A percentile compares a stretch with the other conserved stretches of the same genome.
Conservation (phyloP, 352 stramenopile species). For the Pythium chondricola region DNA sequence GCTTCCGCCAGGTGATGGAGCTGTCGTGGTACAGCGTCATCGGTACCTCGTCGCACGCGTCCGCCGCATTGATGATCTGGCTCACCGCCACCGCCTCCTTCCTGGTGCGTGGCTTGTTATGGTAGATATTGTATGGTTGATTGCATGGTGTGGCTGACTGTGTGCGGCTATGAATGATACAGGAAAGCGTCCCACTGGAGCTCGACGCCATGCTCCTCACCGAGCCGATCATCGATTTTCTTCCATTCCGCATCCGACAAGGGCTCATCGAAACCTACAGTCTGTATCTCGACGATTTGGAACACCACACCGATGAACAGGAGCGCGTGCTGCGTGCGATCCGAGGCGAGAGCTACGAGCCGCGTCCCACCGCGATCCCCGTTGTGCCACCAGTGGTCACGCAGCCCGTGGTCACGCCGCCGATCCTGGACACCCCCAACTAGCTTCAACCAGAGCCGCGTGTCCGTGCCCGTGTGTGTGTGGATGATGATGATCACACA, state of each 20-base stretch:
- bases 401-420: background rate
- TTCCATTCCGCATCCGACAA: slow-evolving; percentile 82
- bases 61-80: slow-evolving; percentile 79
- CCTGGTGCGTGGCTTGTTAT: slow-evolving; percentile 41
- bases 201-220: slow-evolving; percentile 80
- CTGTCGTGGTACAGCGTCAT: slow-evolving; percentile 83
- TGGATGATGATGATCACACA: too few relatives aligned
- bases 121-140: too few relatives aligned
- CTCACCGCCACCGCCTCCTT: slow-evolving; percentile 81
- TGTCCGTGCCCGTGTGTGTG: too few relatives aligned
- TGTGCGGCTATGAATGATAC: background rate
- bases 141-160: too few relatives aligned
- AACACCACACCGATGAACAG: slow-evolving; percentile 79
- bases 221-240: slow-evolving; percentile 71
- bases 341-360: slow-evolving; percentile 43
- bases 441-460: background rate
- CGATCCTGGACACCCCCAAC: background rate
- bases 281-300: slow-evolving; percentile 78
- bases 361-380: background rate
- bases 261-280: slow-evolving; percentile 87
- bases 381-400: background rate
- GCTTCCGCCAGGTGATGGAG: slow-evolving; percentile 84
- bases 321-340: slow-evolving; percentile 78
- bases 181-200: slow-evolving; percentile 83
- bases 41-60: slow-evolving; percentile 73